Evolutionary conservation across 768 basidiomycete species (phyloP).

Genomic region (Lyophyllum atratum): DNA sequence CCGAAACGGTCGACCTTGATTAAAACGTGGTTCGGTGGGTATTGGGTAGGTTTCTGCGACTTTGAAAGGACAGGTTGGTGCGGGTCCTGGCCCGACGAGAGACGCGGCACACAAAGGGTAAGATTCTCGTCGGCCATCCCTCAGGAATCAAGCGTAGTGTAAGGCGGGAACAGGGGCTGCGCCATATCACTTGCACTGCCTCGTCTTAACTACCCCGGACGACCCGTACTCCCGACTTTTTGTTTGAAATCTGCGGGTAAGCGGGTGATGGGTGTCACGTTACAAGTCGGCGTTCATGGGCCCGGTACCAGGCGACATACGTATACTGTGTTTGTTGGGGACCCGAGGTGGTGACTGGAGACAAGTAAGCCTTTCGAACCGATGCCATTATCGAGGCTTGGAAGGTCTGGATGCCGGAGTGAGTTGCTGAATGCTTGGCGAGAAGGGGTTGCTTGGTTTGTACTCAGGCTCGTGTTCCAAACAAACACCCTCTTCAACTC

Average conservation of each 20-base stretch:
- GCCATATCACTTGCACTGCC: neutral
- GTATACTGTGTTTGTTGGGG: neutral
- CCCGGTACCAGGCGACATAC: neutral
- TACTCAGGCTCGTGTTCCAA: too few species aligned
- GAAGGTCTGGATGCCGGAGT: neutral
- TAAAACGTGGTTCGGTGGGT: conserved; percentile 49
- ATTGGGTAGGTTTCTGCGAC: conserved; percentile 21
- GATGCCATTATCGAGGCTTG: neutral
- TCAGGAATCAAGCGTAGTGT: neutral
- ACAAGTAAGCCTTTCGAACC: neutral
- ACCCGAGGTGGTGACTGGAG: neutral
- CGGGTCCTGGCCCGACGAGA: conserved; percentile 26
- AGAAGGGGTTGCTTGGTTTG: neutral
- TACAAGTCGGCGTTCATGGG: neutral
- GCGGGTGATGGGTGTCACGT: neutral
- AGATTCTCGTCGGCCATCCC: conserved; percentile 18
- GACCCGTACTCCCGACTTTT: neutral
- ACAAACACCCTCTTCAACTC: too few species aligned
- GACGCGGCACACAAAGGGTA: conserved; percentile 34
- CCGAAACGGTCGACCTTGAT: conserved; percentile 68
- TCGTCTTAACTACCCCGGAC: neutral
- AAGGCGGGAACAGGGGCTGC: neutral
- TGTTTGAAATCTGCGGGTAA: neutral
- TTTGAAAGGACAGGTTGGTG: conserved; percentile 22
- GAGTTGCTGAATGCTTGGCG: neutral